A percentile compares a stretch with the other conserved stretches of the same genome.
phyloP scores from a whole-genome alignment of 306 rosid genomes.

The Oxytropis ochrocephala region DNA sequence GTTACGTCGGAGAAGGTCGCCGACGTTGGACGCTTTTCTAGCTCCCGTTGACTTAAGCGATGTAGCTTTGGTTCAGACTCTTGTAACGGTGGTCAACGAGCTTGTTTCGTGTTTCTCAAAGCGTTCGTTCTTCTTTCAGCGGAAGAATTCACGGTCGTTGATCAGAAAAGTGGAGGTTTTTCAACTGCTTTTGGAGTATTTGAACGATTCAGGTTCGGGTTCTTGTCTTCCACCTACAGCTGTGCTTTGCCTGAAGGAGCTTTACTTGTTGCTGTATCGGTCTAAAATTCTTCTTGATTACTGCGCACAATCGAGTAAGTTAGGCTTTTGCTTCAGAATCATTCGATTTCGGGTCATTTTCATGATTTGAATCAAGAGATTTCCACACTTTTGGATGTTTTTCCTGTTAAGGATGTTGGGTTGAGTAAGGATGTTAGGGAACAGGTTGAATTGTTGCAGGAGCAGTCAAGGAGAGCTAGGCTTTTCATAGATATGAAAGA shows the following conservation, averaged over 20 bases:
- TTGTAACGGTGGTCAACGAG: constrained; percentile 47
- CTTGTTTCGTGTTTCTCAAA: constrained; percentile 52
- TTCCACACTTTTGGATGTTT: constrained; percentile 83
- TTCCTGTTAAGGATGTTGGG: constrained; percentile 56
- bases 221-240: constrained; percentile 50
- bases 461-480: constrained; percentile 53
- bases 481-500: constrained; percentile 57
- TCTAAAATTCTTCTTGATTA: constrained; percentile 87
- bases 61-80: constrained; percentile 62
- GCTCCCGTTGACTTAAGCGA: constrained; percentile 82
- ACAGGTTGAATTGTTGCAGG: constrained; percentile 72
- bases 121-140: constrained; percentile 49
- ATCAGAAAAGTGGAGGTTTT: constrained; percentile 60
- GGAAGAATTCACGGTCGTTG: constrained; percentile 65
- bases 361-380: constrained; percentile 86
- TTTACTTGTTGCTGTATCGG: constrained; percentile 64
- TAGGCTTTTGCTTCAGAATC: constrained; percentile 91
- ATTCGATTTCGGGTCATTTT: constrained; percentile 81
- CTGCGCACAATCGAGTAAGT: constrained; percentile 76
- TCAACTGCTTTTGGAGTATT: constrained; percentile 52
- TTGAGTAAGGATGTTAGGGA: constrained; percentile 74
- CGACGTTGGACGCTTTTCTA: constrained; percentile 74
- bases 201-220: constrained; percentile 36
- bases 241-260: constrained; percentile 75
- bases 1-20: constrained; percentile 85